Percentiles rank a stretch among this genome's conserved stretches.
Evolutionary conservation across 768 basidiomycete genomes (phyloP).

Genomic region (Boletus fagicola): DNA sequence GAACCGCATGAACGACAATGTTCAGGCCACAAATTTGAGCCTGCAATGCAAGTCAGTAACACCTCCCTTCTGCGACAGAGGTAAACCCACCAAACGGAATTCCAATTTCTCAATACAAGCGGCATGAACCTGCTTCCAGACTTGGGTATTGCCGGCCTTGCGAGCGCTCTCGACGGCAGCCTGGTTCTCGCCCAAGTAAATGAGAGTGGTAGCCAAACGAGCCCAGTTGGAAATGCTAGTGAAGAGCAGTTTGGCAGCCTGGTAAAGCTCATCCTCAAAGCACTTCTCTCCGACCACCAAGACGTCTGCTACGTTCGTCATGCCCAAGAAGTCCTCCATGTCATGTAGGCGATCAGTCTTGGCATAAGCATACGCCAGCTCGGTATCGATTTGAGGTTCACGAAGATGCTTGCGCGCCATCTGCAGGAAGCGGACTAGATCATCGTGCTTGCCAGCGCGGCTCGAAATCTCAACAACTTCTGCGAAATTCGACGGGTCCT

Average conservation of each 20-base stretch:
- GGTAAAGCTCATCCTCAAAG: slow-evolving; percentile 97
- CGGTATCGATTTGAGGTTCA: slow-evolving; percentile 97
- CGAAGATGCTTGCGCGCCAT: slow-evolving; percentile 98
- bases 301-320: slow-evolving; percentile 98
- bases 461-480: slow-evolving; percentile 97
- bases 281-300: slow-evolving; percentile 98
- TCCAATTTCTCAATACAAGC: slow-evolving; percentile 98
- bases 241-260: slow-evolving; percentile 94
- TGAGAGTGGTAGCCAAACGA: slow-evolving; percentile 93
- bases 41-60: slow-evolving; percentile 33
- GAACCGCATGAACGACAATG: slow-evolving; percentile 85
- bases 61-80: neutral
- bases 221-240: slow-evolving; percentile 99
- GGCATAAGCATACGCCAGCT: slow-evolving; percentile 96
- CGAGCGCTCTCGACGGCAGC: slow-evolving; percentile 98
- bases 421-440: slow-evolving; percentile 94
- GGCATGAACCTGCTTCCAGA: slow-evolving; percentile 99
- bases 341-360: slow-evolving; percentile 97
- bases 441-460: slow-evolving; percentile 88
- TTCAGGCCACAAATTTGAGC: slow-evolving; percentile 99
- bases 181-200: slow-evolving; percentile 98
- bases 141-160: slow-evolving; percentile 98
- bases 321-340: slow-evolving; percentile 98
- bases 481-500: slow-evolving; percentile 88
- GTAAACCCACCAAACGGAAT: slow-evolving; percentile 71